A percentile compares a stretch with the other conserved stretches of the same genome.
Evolutionary conservation across 2,329 filamentous ascomycete species (phyloP).

Genomic region (Trichoderma atrobrunneum): DNA sequence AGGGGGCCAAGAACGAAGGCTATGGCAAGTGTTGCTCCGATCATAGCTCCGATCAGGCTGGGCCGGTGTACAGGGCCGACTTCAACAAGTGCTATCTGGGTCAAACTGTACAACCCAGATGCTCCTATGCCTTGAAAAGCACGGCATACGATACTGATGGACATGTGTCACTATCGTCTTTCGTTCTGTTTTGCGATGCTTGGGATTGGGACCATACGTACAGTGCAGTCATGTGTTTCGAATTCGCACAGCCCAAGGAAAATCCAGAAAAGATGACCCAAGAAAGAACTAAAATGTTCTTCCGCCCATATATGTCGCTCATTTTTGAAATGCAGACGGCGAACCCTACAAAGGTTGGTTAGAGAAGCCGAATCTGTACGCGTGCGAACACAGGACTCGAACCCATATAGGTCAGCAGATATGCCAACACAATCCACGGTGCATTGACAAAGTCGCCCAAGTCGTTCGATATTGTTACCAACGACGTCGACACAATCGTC

Average conservation of each 20-base stretch:
- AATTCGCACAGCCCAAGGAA: constrained; percentile 52
- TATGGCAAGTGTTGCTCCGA: constrained; percentile 55
- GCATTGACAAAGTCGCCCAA: constrained; percentile 50
- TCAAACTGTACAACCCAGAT: constrained; percentile 59
- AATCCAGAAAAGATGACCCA: constrained; percentile 56
- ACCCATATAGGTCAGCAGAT: constrained; percentile 58
- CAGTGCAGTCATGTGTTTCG: constrained; percentile 51
- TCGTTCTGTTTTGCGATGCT: neutral
- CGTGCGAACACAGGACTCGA: constrained; percentile 19
- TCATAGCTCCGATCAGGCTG: constrained; percentile 52
- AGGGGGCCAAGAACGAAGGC: constrained; percentile 59
- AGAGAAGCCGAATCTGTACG: constrained; percentile 15
- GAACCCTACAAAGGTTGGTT: constrained; percentile 41
- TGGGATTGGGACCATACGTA: constrained; percentile 31
- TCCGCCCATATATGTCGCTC: constrained; percentile 58
- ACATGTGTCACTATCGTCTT: neutral
- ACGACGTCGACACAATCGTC: constrained; percentile 56
- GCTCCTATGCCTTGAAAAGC: constrained; percentile 60
- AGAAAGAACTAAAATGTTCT: constrained; percentile 47
- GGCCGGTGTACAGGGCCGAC: constrained; percentile 53
- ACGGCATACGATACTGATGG: constrained; percentile 53
- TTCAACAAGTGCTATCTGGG: constrained; percentile 56
- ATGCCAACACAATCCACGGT: constrained; percentile 55
- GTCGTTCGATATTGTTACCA: constrained; percentile 55
- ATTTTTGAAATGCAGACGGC: constrained; percentile 57